phyloP scores from a whole-genome alignment of 2,329 filamentous ascomycete genomes.

The Epicoccum sorghinum region DNA sequence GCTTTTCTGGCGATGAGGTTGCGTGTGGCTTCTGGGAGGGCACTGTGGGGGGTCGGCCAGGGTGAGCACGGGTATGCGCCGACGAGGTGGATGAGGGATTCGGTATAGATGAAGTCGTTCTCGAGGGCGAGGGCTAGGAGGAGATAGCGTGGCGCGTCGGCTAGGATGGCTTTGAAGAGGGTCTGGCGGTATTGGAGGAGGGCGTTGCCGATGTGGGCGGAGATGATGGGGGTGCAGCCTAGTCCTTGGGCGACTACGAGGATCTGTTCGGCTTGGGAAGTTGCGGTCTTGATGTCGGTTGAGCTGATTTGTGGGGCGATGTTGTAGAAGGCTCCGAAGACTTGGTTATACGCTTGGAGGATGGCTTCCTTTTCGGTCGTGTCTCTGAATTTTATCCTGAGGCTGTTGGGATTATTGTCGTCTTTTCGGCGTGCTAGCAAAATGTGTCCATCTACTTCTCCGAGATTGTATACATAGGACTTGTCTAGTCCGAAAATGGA shows the following conservation, averaged over 20 bases:
- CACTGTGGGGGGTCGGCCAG: slow-evolving; percentile 11
- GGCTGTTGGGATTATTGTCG: neutral
- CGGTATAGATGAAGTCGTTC: slow-evolving; percentile 41
- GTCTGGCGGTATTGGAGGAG: slow-evolving; percentile 32
- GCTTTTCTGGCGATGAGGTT: slow-evolving; percentile 15
- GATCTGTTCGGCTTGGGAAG: slow-evolving; percentile 27
- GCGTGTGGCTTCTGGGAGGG: slow-evolving; percentile 14
- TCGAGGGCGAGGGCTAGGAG: slow-evolving; percentile 36
- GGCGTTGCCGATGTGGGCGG: slow-evolving; percentile 27
- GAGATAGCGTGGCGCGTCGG: slow-evolving; percentile 42
- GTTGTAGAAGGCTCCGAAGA: slow-evolving; percentile 39
- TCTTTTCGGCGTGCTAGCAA: neutral
- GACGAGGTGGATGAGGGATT: slow-evolving; percentile 46
- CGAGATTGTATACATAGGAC: slow-evolving; percentile 7
- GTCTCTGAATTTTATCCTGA: neutral
- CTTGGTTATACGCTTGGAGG: slow-evolving; percentile 8
- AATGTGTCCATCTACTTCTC: slow-evolving; percentile 2
- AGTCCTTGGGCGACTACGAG: slow-evolving; percentile 33
- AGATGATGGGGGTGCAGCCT: slow-evolving; percentile 27
- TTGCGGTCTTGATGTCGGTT: slow-evolving; percentile 20
- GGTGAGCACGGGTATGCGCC: slow-evolving; percentile 34
- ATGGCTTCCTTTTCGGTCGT: neutral
- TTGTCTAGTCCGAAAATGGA: neutral
- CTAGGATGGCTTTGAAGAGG: slow-evolving; percentile 38
- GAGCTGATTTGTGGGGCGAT: slow-evolving; percentile 6